phyloP scores from a whole-genome alignment of 129 eudicot species.

The Logfia minima region DNA sequence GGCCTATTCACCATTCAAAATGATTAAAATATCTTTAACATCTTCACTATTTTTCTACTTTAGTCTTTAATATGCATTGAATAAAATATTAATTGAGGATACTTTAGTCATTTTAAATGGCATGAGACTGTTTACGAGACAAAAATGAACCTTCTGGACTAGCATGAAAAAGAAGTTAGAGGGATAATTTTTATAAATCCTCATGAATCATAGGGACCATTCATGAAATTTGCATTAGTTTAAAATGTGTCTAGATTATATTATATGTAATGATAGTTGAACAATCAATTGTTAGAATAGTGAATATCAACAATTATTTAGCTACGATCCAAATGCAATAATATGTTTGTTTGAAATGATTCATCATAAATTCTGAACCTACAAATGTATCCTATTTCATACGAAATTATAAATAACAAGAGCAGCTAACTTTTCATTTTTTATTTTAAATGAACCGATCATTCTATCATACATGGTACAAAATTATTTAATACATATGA shows the following conservation, averaged over 20 bases:
- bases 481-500: neutral
- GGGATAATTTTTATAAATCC: no score
- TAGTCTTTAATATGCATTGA: no score
- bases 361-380: neutral
- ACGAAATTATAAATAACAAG: constrained; percentile 6
- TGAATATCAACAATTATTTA: neutral
- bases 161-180: no score
- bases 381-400: constrained; percentile 12
- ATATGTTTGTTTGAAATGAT: constrained; percentile 16
- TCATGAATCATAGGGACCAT: no score
- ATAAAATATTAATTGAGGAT: no score
- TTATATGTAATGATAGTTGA: neutral
- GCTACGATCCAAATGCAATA: constrained; percentile 19
- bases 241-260: neutral
- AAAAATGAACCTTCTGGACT: no score
- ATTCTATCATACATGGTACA: constrained; percentile 9
- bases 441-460: constrained; percentile 5
- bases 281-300: constrained; percentile 12
- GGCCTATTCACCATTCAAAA: no score
- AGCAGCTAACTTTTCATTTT: neutral
- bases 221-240: neutral
- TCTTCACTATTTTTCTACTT: no score
- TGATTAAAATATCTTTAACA: no score
- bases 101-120: no score
- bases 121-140: no score